Conservation (phyloP, 352 stramenopile genomes). For the Lagenidium giganteum region DNA sequence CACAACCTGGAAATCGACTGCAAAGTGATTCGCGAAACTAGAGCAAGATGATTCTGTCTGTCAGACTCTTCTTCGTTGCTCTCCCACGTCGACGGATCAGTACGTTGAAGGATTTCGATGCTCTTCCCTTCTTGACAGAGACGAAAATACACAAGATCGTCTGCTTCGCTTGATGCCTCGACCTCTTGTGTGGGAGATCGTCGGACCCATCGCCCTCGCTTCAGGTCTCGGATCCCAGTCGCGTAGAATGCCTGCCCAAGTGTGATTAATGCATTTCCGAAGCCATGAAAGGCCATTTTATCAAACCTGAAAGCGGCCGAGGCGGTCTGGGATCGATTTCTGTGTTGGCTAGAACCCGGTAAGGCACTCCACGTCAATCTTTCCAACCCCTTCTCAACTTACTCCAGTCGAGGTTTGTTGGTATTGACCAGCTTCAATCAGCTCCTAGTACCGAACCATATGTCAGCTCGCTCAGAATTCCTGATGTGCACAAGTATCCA, state of each 20-base stretch:
- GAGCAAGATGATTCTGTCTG: no score
- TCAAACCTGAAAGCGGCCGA: background rate
- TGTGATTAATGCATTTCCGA: slow-evolving; percentile 1
- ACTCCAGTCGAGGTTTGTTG: background rate
- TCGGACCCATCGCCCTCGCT: slow-evolving; percentile 1
- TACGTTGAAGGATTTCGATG: no score
- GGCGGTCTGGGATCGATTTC: background rate
- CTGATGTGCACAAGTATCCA: slow-evolving; percentile 1
- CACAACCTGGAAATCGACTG: no score
- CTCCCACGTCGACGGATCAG: no score
- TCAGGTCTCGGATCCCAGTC: background rate
- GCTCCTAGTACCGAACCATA: slow-evolving; percentile 1
- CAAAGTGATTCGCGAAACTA: no score
- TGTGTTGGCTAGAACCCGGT: background rate
- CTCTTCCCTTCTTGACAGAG: no score
- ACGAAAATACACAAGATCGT: no score
- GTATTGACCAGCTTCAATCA: slow-evolving; percentile 1
- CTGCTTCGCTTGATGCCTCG: no score
- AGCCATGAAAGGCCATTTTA: background rate
- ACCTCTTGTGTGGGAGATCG: background rate
- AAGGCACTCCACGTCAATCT: no score
- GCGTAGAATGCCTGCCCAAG: background rate
- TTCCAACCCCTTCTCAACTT: no score
- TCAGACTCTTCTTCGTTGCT: no score
- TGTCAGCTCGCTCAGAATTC: background rate